Evolutionary conservation across 768 basidiomycete species (phyloP).

Genomic region (Hygrophorus pudorinus): DNA sequence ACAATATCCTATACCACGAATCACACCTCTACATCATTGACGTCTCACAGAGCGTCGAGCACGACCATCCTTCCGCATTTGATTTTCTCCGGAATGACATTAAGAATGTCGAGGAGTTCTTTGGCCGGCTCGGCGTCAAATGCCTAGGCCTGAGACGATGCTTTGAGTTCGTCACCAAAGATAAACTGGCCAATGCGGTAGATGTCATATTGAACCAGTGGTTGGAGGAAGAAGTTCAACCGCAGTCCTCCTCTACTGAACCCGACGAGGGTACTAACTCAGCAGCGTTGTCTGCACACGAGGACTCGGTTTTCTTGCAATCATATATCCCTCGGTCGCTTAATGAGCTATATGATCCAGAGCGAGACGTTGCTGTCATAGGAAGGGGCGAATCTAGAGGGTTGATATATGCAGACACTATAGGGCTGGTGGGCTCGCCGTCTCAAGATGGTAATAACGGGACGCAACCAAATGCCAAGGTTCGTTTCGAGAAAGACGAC

Average conservation of each 20-base stretch:
- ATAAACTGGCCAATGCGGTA: conserved; percentile 26
- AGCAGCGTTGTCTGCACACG: conserved; percentile 37
- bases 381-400: conserved; percentile 57
- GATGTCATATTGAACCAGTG: conserved; percentile 33
- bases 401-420: conserved; percentile 82
- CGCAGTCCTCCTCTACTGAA: conserved; percentile 4
- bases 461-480: conserved; percentile 10
- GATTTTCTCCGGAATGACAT: conserved; percentile 93
- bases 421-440: conserved; percentile 56
- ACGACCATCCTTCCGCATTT: conserved; percentile 93
- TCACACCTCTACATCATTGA: conserved; percentile 89
- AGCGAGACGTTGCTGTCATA: conserved; percentile 77
- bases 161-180: conserved; percentile 83
- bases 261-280: conserved; percentile 13
- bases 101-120: conserved; percentile 90
- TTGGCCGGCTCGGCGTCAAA: conserved; percentile 60
- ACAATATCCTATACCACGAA: conserved; percentile 88
- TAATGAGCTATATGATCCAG: conserved; percentile 91
- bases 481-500: conserved; percentile 18
- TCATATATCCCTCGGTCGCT: conserved; percentile 91
- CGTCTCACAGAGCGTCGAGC: conserved; percentile 97
- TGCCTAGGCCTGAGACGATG: conserved; percentile 72
- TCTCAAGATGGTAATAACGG: not conserved
- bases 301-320: conserved; percentile 82
- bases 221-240: conserved; percentile 27